phyloP scores from a whole-genome alignment of 2,329 filamentous ascomycete genomes.

The Plectosphaerella sp. region DNA sequence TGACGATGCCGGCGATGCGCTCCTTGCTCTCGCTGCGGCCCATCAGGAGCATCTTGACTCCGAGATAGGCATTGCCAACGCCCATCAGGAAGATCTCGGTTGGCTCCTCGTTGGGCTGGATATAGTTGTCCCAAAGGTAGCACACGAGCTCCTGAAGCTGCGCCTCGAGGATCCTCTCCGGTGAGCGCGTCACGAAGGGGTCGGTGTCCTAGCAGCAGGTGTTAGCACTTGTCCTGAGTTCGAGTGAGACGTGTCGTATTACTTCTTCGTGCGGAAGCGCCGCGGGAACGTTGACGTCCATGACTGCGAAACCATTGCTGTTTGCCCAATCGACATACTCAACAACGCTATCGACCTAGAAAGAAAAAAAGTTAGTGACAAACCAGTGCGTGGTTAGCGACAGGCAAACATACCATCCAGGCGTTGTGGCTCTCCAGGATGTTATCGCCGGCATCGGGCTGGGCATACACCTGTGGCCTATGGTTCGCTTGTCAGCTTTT shows the following conservation, averaged over 20 bases:
- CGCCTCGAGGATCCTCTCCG: slow-evolving; percentile 46
- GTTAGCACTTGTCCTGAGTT: not conserved
- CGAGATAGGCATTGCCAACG: slow-evolving; percentile 82
- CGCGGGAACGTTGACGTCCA: slow-evolving; percentile 88
- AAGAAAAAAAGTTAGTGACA: slow-evolving; percentile 1
- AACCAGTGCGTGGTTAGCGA: not conserved
- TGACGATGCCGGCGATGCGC: slow-evolving; percentile 67
- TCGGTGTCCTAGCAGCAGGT: slow-evolving; percentile 37
- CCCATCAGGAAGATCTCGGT: slow-evolving; percentile 82
- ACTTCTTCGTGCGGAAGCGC: slow-evolving; percentile 64
- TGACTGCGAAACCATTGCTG: slow-evolving; percentile 71
- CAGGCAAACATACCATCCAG: slow-evolving; percentile 67
- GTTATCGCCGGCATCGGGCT: slow-evolving; percentile 66
- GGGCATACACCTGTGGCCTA: slow-evolving; percentile 66
- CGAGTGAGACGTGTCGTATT: slow-evolving; percentile 6
- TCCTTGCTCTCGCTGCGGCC: slow-evolving; percentile 67
- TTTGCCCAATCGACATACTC: slow-evolving; percentile 83
- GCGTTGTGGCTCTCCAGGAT: slow-evolving; percentile 77
- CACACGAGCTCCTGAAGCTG: slow-evolving; percentile 70
- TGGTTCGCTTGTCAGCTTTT: slow-evolving; percentile 1
- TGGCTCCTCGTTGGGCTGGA: slow-evolving; percentile 68
- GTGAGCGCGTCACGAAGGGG: slow-evolving; percentile 36
- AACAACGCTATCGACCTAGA: slow-evolving; percentile 73
- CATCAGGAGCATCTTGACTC: slow-evolving; percentile 75
- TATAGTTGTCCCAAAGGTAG: slow-evolving; percentile 96